Evolutionary conservation across 371 early-diverging fungal species (phyloP).

Genomic region (Basidiobolus meristosporus): DNA sequence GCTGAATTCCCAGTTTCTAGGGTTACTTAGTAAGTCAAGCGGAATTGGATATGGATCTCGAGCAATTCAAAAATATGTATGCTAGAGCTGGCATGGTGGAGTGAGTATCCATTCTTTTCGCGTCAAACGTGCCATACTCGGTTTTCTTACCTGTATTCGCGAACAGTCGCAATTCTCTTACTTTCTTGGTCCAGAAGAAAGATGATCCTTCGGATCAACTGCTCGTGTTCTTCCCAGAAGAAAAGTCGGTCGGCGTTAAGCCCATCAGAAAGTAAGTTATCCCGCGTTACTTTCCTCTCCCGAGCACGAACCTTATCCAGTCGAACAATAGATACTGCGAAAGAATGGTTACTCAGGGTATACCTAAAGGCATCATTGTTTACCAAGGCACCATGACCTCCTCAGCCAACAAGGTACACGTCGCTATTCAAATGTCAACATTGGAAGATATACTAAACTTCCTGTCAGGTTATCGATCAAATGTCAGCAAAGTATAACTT

Average conservation of each 20-base stretch:
- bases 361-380: constrained; percentile 66
- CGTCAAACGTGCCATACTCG: too few relatives aligned
- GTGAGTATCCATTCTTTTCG: constrained; percentile 26
- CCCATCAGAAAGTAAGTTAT: constrained; percentile 61
- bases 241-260: constrained; percentile 76
- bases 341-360: constrained; percentile 66
- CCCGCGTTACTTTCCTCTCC: too few relatives aligned
- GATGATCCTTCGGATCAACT: constrained; percentile 68
- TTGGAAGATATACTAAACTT: too few relatives aligned
- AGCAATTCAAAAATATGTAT: constrained; percentile 49
- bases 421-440: too few relatives aligned
- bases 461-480: too few relatives aligned
- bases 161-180: constrained; percentile 61
- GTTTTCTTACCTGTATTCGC: too few relatives aligned
- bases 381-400: constrained; percentile 12
- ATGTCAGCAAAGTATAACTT: constrained; percentile 61
- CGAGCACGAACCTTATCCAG: too few relatives aligned
- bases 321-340: constrained; percentile 33
- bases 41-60: constrained; percentile 70
- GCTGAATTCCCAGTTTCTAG: too few relatives aligned
- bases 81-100: constrained; percentile 57
- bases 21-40: constrained; percentile 64
- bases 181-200: constrained; percentile 71
- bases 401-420: constrained; percentile 74
- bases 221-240: constrained; percentile 84